A percentile compares a stretch with the other conserved stretches of the same genome.
Evolutionary conservation across 1,284 basidiomycete genomes (phyloP).

Genomic region (Pascua sp.): DNA sequence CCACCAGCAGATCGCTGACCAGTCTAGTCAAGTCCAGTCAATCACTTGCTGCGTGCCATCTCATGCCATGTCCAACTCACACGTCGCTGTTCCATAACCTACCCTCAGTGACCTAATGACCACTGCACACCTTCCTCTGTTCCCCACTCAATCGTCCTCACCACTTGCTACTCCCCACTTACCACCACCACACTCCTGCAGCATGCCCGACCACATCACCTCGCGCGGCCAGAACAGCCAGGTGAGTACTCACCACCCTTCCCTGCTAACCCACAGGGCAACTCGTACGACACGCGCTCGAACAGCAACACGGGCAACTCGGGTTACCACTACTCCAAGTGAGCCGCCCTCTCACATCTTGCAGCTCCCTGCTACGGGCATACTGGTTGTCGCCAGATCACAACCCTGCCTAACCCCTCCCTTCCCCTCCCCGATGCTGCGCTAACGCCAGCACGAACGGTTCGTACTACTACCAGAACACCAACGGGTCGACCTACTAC

Average conservation of each 20-base stretch:
- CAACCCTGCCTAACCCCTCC: no score
- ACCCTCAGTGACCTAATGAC: neutral
- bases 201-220: conserved; percentile 40
- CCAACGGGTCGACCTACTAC: conserved; percentile 61
- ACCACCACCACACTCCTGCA: conserved; percentile 1
- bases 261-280: conserved; percentile 50
- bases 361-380: no score
- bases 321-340: conserved; percentile 62
- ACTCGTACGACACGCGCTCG: conserved; percentile 57
- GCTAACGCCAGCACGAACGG: conserved; percentile 44
- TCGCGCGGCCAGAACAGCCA: conserved; percentile 56
- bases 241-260: conserved; percentile 42
- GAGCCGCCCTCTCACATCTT: conserved; percentile 17
- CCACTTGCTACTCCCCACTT: neutral
- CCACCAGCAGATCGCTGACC: no score
- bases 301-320: conserved; percentile 49
- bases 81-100: neutral
- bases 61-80: neutral
- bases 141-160: neutral
- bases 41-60: neutral
- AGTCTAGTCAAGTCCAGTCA: no score
- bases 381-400: no score
- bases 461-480: conserved; percentile 61
- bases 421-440: neutral
- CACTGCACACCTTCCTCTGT: neutral